Evolutionary conservation across 1,284 basidiomycete genomes (phyloP).

Genomic region (Schizophyllum amplum): DNA sequence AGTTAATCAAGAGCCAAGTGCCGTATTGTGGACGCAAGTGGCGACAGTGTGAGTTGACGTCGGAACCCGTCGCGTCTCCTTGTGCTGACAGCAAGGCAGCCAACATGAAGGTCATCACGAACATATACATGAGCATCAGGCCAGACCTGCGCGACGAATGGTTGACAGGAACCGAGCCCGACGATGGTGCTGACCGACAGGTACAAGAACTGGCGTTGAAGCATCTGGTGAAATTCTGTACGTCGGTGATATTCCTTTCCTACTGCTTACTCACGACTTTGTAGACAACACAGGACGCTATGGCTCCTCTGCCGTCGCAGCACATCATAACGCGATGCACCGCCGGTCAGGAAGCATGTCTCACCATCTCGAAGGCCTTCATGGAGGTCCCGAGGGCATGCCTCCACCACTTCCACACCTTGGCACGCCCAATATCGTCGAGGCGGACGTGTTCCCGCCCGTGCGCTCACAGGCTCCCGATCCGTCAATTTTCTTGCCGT

Average conservation of each 20-base stretch:
- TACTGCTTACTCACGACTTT: conserved; percentile 7
- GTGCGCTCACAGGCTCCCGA: conserved; percentile 76
- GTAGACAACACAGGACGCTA: conserved; percentile 77
- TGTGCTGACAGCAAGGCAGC: conserved; percentile 39
- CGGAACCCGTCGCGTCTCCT: conserved; percentile 1
- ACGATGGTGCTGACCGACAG: conserved; percentile 81
- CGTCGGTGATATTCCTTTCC: conserved; percentile 18
- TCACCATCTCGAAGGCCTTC: conserved; percentile 68
- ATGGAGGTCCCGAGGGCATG: conserved; percentile 53
- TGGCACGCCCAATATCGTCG: conserved; percentile 69
- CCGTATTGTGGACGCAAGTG: conserved; percentile 98
- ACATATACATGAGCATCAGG: conserved; percentile 95
- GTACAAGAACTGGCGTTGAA: conserved; percentile 95
- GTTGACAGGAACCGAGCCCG: conserved; percentile 90
- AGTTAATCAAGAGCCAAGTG: conserved; percentile 98
- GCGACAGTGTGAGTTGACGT: conserved; percentile 72
- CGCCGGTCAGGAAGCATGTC: conserved; percentile 74
- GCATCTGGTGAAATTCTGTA: conserved; percentile 91
- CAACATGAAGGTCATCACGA: conserved; percentile 99
- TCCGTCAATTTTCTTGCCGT: conserved; percentile 77
- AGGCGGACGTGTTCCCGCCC: conserved; percentile 78
- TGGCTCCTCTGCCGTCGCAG: conserved; percentile 44
- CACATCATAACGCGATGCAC: conserved; percentile 51
- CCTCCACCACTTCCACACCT: conserved; percentile 58
- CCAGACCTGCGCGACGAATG: conserved; percentile 97